phyloP scores from a whole-genome alignment of 1,284 basidiomycete species.

The Takashimella koratensis region DNA sequence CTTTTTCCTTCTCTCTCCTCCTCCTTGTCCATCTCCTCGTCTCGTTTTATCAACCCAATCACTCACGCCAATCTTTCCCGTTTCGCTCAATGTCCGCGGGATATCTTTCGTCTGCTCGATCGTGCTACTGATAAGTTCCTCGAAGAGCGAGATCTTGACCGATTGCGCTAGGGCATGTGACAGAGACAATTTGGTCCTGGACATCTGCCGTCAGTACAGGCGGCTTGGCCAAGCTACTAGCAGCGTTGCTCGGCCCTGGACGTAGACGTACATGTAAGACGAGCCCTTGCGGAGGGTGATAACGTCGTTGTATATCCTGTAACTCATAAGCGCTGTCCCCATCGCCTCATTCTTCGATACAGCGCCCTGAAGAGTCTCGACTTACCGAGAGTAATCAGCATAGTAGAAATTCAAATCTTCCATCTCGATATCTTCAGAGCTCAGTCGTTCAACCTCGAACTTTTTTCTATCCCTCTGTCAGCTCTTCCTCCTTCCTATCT shows the following conservation, averaged over 20 bases:
- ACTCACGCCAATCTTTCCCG: constrained; percentile 82
- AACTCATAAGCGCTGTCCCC: too few relatives aligned
- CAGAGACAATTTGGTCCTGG: constrained; percentile 88
- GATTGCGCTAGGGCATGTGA: constrained; percentile 94
- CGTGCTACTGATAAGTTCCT: constrained; percentile 85
- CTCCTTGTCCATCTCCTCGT: too few relatives aligned
- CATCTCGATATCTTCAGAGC: constrained; percentile 80
- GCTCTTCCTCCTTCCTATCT: not conserved
- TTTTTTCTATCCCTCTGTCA: constrained; percentile 63
- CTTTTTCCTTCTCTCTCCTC: too few relatives aligned
- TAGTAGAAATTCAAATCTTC: constrained; percentile 97
- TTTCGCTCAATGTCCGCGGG: constrained; percentile 87
- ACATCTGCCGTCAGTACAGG: too few relatives aligned
- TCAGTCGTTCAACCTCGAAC: constrained; percentile 86
- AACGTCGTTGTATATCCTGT: constrained; percentile 95
- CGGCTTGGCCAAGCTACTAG: too few relatives aligned
- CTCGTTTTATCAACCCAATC: too few relatives aligned
- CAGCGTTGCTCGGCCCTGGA: not conserved
- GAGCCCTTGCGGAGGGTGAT: constrained; percentile 92
- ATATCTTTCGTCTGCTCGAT: constrained; percentile 98
- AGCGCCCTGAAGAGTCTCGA: constrained; percentile 1
- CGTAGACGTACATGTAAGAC: constrained; percentile 77
- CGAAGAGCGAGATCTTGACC: constrained; percentile 94
- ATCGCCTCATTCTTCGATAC: not conserved
- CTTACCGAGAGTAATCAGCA: constrained; percentile 87